phyloP scores from a whole-genome alignment of 2,329 filamentous ascomycete species.

The Tolypocladium cylindrosporum region DNA sequence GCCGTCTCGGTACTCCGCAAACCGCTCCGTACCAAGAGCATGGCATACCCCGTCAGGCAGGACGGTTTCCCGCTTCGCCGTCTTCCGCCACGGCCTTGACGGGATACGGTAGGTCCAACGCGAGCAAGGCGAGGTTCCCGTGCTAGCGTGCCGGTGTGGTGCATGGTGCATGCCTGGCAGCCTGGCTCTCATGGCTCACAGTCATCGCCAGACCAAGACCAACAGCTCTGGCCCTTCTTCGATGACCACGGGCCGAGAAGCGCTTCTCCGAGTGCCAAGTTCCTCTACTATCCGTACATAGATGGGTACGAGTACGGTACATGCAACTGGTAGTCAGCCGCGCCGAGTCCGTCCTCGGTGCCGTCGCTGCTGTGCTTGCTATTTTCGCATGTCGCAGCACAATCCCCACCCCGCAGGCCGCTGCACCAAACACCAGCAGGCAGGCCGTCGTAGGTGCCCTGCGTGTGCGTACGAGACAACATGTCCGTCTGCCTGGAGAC shows the following conservation, averaged over 20 bases:
- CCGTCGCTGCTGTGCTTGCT: neutral
- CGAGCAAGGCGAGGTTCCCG: neutral
- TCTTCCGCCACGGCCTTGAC: neutral
- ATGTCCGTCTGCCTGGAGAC: neutral
- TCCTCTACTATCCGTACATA: neutral
- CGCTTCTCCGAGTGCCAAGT: neutral
- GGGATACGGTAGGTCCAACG: neutral
- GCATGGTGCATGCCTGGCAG: neutral
- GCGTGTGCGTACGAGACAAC: neutral
- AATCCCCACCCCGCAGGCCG: neutral
- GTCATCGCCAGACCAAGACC: neutral
- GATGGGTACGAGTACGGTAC: neutral
- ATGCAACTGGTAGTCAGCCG: neutral
- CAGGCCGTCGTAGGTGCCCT: neutral
- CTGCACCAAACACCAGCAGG: neutral
- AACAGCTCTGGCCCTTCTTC: neutral
- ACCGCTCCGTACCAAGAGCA: neutral
- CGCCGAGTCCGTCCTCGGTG: neutral
- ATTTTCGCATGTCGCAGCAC: neutral
- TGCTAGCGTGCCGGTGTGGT: neutral
- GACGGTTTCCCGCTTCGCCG: neutral
- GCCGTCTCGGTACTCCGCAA: neutral
- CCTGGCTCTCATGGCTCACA: neutral
- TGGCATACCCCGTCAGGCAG: neutral
- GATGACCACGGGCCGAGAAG: neutral